A percentile compares a stretch with the other conserved stretches of the same genome.
These are phyloP conservation scores for Cytospora chrysosperma DNA, from an alignment of 2,329 filamentous ascomycete species.

Conservation along the genomic window DNA sequence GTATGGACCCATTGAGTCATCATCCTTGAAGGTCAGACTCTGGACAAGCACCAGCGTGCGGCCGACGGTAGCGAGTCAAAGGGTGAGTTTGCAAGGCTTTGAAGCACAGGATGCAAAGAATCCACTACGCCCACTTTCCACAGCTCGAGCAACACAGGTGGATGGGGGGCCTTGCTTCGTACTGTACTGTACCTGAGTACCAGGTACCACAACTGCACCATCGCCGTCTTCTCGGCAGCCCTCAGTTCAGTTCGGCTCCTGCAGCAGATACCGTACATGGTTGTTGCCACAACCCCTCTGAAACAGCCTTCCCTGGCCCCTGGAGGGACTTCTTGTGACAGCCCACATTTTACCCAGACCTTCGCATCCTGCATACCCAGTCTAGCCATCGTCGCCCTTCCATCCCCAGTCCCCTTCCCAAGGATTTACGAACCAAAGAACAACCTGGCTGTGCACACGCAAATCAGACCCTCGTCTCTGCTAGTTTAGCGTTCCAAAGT, in stretches of 20 bases:
- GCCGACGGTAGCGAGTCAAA: neutral
- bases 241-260: constrained; percentile 27
- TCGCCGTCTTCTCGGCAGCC: constrained; percentile 25
- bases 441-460: constrained; percentile 3
- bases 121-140: constrained; percentile 8
- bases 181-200: too few relatives aligned
- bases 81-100: neutral
- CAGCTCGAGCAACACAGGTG: constrained; percentile 2
- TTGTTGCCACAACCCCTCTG: constrained; percentile 32
- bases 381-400: constrained; percentile 10
- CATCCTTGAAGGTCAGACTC: neutral
- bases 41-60: neutral
- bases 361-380: constrained; percentile 8
- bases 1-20: neutral
- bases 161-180: too few relatives aligned
- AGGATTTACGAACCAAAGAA: constrained; percentile 5
- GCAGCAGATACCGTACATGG: constrained; percentile 32
- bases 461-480: constrained; percentile 1
- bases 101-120: constrained; percentile 2
- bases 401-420: neutral
- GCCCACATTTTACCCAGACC: constrained; percentile 21
- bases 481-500: constrained; percentile 7
- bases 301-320: constrained; percentile 32
- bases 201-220: constrained; percentile 5
- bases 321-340: constrained; percentile 27